Evolutionary conservation across 2,329 filamentous ascomycete species (phyloP), one percentile per base, ranked within the genome.

Genomic region (Aspergillus eucalypticola): DNA sequence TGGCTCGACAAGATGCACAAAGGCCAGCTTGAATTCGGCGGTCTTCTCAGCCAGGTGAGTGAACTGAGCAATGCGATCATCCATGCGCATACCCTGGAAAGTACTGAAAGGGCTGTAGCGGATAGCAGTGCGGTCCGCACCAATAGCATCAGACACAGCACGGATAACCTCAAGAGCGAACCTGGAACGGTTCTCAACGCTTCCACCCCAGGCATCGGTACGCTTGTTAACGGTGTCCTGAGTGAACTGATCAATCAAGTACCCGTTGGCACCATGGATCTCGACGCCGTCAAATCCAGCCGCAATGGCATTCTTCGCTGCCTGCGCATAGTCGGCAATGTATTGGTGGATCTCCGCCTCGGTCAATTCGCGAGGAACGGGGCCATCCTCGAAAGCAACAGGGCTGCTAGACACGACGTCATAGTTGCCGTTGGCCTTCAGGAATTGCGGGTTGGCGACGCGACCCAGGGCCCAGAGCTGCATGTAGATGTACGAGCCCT

Each of bases 391-490:
- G 5, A 46, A 29, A 3, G 68, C 60, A 7, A 65, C 62, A 1
- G 60, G 61, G n/a, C 68, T 70, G n/a, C 64, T 66, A 2, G 69
- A 70, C 27, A 71, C 54, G 5, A 70, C 7, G 2, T 66, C 63
- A 42, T 52, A 55, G 0, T 54, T 57, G 15, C 64, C 64, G 3
- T 62, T 57, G 2, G 64, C 49, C 15, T 61, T 53, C 11, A 71
- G 65, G 5, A 76, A 67, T 1, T 71, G 61, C 0, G 74, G 70
- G 60, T 78, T 72, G 0, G 83, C 83, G 3, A 81, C 80, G 3
- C 88, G 82, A 4, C 88, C 87, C 5, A 86, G 76, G 0, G 81
- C 82, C 80, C 86, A 89, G 0, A 90, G 77, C 68, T 90, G 88
- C 2, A 81, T 71, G 73, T 80, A 89, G 54, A 90, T 86, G 68